Base-by-base conservation (phyloP, 1,284 basidiomycete species). In the Hemileia vastatrix region DNA sequence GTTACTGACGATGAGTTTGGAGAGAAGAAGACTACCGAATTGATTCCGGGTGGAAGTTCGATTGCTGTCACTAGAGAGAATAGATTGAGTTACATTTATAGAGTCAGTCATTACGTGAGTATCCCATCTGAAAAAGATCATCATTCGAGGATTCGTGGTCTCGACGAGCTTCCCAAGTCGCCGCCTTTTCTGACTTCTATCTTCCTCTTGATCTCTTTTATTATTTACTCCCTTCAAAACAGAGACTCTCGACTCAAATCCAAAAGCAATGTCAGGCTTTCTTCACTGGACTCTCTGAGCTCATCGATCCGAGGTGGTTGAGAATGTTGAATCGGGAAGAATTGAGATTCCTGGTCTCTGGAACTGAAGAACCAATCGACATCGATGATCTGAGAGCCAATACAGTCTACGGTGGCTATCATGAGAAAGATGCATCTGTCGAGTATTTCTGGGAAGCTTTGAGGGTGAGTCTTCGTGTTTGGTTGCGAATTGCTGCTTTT, bases 281-380 rank as follows among this genome's bases (percentile, higher is more conserved):
- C 77, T 89, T 90, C 67, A 83, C 88, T 57, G 91, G 92, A 1
- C 77, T 95, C 43, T 86, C 84, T 5, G 87, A 91, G 69, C 86
- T 94, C 77, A 87, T 95, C 72, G 86, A 93, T 67, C 83, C 83
- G 0, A 88, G 88, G 70, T 95, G 90, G 90, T 79, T 95, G 27
- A 80, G 67, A 6, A 91, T 94, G 88, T 96, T 95, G 78, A 91
- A 93, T 74, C 90, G 92, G 71, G 86, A 88, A 71, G 92, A 95
- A 76, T 79, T 94, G 23, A 65, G 66, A 11, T 48, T 70, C 11
- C 65, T 72, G 6, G 69, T 71, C 15, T 69, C 65, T 64, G 45
- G 71, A 5, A 66, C 66, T 18, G 69, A 72, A 31, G 66, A 64
- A 13, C 48, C 86, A 0, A 86, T 95, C 64, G 87, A 93, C 73